These are phyloP conservation scores for Agrocybe pediades DNA, from an alignment of 768 basidiomycete species.

Conservation along the genomic window DNA sequence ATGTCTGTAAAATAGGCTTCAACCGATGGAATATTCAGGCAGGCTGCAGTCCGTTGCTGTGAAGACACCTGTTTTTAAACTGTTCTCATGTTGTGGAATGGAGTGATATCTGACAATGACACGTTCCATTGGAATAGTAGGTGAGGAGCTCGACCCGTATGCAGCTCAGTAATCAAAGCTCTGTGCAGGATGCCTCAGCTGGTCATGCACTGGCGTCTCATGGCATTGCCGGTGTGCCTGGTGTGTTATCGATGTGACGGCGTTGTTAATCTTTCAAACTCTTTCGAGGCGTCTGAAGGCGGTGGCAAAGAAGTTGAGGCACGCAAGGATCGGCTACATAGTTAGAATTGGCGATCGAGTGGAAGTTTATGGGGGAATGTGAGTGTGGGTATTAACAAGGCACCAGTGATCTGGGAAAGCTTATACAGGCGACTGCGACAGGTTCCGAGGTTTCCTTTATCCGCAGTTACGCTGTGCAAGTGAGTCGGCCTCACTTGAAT, in stretches of 20 bases:
- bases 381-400: conserved; percentile 19
- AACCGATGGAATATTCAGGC: conserved; percentile 8
- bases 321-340: conserved; percentile 13
- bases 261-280: neutral
- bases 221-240: neutral
- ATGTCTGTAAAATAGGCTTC: conserved; percentile 1
- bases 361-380: conserved; percentile 20
- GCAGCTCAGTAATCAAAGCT: too few relatives aligned
- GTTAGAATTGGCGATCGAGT: conserved; percentile 16
- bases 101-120: conserved; percentile 6
- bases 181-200: neutral
- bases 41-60: conserved; percentile 9
- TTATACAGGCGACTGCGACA: conserved; percentile 12
- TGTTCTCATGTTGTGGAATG: conserved; percentile 13
- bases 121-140: conserved; percentile 7
- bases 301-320: conserved; percentile 12
- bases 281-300: neutral
- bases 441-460: conserved; percentile 15
- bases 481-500: neutral
- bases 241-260: too few relatives aligned
- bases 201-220: too few relatives aligned
- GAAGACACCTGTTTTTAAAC: conserved; percentile 11
- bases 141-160: too few relatives aligned
- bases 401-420: conserved; percentile 21
- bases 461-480: conserved; percentile 13